phyloP scores from a whole-genome alignment of 108 stramenopile species.

The Cyclotella baltica region DNA sequence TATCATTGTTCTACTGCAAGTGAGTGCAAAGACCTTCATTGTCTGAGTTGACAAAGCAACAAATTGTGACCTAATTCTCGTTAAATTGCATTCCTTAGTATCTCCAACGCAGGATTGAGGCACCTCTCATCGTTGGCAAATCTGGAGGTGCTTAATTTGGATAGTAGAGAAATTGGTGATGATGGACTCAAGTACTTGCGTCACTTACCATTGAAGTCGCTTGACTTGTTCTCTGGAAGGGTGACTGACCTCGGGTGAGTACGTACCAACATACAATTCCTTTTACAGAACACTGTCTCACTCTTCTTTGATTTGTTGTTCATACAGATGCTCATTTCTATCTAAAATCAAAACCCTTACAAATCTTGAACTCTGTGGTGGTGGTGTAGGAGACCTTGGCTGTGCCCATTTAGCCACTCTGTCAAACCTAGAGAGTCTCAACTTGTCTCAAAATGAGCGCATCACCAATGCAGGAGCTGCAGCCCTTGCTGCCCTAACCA shows the following conservation, averaged over 20 bases:
- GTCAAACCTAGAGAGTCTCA: conserved; percentile 70
- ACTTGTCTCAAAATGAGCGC: conserved; percentile 84
- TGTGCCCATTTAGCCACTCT: conserved; percentile 75
- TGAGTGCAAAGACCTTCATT: neutral
- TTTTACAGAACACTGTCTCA: neutral
- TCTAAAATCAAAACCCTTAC: conserved; percentile 80
- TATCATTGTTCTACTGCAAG: conserved; percentile 88
- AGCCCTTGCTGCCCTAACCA: conserved; percentile 69
- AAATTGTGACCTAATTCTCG: neutral
- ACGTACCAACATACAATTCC: neutral
- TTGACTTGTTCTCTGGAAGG: conserved; percentile 85
- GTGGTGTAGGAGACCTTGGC: conserved; percentile 77
- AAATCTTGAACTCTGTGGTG: conserved; percentile 88
- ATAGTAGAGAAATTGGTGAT: conserved; percentile 84
- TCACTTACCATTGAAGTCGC: conserved; percentile 61
- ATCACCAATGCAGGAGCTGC: conserved; percentile 87
- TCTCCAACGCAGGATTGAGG: conserved; percentile 58
- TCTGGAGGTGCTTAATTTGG: conserved; percentile 76
- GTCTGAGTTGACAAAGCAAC: neutral
- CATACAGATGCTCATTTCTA: conserved; percentile 60
- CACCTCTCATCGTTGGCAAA: conserved; percentile 66
- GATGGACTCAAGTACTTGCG: conserved; percentile 68
- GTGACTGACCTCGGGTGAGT: conserved; percentile 77
- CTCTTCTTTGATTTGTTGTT: neutral
- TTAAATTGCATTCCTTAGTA: neutral